phyloP scores from a whole-genome alignment of 768 basidiomycete genomes.

The Hortiboletus flavorubellus region DNA sequence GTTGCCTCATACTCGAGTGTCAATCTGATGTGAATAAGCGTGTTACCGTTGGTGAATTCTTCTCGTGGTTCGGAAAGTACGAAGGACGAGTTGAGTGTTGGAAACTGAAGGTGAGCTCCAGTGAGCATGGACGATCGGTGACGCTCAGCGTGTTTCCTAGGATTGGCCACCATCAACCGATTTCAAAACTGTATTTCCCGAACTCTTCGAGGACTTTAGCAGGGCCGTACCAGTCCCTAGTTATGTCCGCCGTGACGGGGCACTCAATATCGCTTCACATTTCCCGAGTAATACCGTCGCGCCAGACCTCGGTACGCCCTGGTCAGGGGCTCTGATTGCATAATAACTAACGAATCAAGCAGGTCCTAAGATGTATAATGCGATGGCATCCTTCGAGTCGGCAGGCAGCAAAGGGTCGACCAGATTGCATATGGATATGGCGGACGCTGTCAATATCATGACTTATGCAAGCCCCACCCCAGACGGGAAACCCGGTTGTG shows the following conservation, averaged over 20 bases:
- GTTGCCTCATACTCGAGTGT: constrained; percentile 77
- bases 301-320: constrained; percentile 68
- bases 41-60: constrained; percentile 75
- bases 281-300: constrained; percentile 76
- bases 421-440: constrained; percentile 91
- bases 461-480: constrained; percentile 59
- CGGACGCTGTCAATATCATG: constrained; percentile 92
- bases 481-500: constrained; percentile 66
- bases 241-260: constrained; percentile 88
- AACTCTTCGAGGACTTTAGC: constrained; percentile 82
- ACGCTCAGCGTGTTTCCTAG: constrained; percentile 35
- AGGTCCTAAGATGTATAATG: constrained; percentile 97
- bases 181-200: constrained; percentile 80
- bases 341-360: constrained; percentile 16
- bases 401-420: constrained; percentile 80
- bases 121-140: background rate
- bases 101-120: constrained; percentile 68
- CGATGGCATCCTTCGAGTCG: constrained; percentile 67
- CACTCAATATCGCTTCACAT: constrained; percentile 84
- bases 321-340: background rate
- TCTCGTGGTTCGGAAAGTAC: constrained; percentile 70
- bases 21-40: constrained; percentile 64
- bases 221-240: constrained; percentile 81
- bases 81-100: constrained; percentile 52
- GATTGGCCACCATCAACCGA: constrained; percentile 93